A percentile compares a stretch with the other conserved stretches of the same genome.
phyloP scores from a whole-genome alignment of 169 alveolate species.

The Eimeria sp. region DNA sequence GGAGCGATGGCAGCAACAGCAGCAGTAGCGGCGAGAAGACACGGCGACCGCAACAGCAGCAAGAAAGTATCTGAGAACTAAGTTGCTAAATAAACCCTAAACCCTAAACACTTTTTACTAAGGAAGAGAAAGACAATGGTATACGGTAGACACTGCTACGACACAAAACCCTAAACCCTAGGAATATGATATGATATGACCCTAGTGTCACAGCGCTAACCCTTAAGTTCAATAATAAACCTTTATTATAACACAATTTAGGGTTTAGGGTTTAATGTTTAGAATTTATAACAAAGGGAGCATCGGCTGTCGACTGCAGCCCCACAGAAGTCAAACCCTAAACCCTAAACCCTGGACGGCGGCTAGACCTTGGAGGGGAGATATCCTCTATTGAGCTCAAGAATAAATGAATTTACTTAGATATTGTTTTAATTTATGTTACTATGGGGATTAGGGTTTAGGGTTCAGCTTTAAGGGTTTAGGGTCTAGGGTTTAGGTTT shows the following conservation, averaged over 20 bases:
- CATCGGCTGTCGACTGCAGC: constrained; percentile 19
- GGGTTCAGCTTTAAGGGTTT: constrained; percentile 6
- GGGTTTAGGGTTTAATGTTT: too few relatives aligned
- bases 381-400: too few relatives aligned
- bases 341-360: constrained; percentile 34
- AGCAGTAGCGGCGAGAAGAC: too few relatives aligned
- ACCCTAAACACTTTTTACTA: neutral
- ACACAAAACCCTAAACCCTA: neutral
- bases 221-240: too few relatives aligned
- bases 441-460: constrained; percentile 5
- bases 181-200: too few relatives aligned
- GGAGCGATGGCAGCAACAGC: constrained; percentile 17
- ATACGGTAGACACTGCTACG: neutral
- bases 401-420: neutral
- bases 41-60: too few relatives aligned
- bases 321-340: constrained; percentile 5
- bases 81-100: neutral
- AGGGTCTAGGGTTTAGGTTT: constrained; percentile 49
- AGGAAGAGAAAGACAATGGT: neutral
- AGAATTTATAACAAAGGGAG: neutral
- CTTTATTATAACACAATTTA: too few relatives aligned
- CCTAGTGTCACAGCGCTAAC: too few relatives aligned
- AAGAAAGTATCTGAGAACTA: too few relatives aligned
- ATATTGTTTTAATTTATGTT: neutral
- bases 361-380: neutral